Conservation (phyloP, 2,329 filamentous ascomycete genomes). For the Aspergillus neotritici region DNA sequence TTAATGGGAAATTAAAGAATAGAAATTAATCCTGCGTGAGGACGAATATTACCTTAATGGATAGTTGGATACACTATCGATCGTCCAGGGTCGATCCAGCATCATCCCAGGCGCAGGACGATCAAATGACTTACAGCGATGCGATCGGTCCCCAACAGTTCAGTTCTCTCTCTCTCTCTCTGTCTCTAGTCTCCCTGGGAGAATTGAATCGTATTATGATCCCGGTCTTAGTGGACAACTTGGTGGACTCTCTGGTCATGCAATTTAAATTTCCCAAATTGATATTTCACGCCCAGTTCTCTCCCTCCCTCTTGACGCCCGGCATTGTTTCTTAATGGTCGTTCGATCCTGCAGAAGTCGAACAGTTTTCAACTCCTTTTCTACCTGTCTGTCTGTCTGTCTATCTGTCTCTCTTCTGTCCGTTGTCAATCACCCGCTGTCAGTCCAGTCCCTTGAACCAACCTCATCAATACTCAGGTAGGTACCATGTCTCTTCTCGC, state of each 20-base stretch:
- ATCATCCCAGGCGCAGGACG: constrained; percentile 19
- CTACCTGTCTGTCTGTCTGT: too few relatives aligned
- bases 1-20: not conserved
- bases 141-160: constrained; percentile 18
- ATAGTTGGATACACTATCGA: constrained; percentile 6
- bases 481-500: too few relatives aligned
- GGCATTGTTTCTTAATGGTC: constrained; percentile 8
- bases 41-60: not conserved
- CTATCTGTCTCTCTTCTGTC: too few relatives aligned
- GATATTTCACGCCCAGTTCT: constrained; percentile 4
- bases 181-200: too few relatives aligned
- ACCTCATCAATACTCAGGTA: not conserved
- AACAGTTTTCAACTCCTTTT: not conserved
- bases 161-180: not conserved
- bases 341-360: constrained; percentile 9
- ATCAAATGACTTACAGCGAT: constrained; percentile 22
- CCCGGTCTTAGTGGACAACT: too few relatives aligned
- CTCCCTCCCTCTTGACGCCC: constrained; percentile 4
- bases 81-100: constrained; percentile 14
- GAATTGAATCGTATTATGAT: too few relatives aligned
- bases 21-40: not conserved
- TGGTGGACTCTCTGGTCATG: too few relatives aligned
- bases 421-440: not conserved
- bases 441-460: not conserved
- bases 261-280: too few relatives aligned